Base-by-base conservation (phyloP, 176 grass and related monocot genomes). In the Eragrostis nindensis region DNA sequence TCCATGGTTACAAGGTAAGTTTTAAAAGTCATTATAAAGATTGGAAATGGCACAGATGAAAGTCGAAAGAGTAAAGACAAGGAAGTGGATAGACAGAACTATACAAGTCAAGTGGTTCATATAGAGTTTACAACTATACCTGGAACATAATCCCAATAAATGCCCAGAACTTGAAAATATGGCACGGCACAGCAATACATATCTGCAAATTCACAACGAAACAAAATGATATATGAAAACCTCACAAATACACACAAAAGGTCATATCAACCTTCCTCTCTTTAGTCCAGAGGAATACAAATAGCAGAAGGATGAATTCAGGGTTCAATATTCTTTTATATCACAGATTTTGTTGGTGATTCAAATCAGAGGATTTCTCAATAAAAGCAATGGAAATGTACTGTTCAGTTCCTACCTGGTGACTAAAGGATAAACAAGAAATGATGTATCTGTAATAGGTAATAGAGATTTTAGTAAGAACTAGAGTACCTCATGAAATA, bases 81-180 rank as follows among this genome's bases (percentile, higher is more conserved):
- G 2, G 32, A 0, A 82, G 8, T 73, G 9, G n/a, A 62, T 57
- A 68, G 8, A 43, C 6, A 44, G 8, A 53, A 79, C 25, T 46
- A 49, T 32, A 41, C 9, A 22, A 12, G 8, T 71, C 50, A 42
- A 78, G 25, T 72, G 8, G 21, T 85, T 55, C 43, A 38, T 18
- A 48, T 44, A 75, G n/a, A 5, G 14, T 8, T 26, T 74, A 70
- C 18, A 61, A 47, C 19, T 39, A 62, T 85, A 98, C 96, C 92
- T 98, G 96, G 73, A 88, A 80, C 84, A 98, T 87, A 80, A 98
- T 98, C 70, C 96, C 96, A 40, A 89, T 78, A 82, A 95, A 98
- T 68, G 96, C 96, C 96, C 96, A 98, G 57, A 93, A 91, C 72
- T 98, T 98, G 88, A 91, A 91, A 70, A 95, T 98, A 83, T 95